phyloP scores from a whole-genome alignment of 345 rosid species.

The Brassica carinata region DNA sequence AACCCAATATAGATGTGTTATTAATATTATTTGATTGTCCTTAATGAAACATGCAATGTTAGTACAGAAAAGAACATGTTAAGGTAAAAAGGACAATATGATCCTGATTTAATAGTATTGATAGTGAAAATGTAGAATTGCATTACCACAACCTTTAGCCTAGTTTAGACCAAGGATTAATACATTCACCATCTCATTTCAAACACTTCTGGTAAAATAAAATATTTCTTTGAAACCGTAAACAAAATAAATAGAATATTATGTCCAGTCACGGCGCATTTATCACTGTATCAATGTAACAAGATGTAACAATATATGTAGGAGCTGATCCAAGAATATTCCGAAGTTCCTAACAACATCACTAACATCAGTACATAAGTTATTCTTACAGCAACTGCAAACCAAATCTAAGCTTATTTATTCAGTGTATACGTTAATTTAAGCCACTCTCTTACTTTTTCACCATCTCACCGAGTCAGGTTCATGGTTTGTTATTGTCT shows the following conservation, averaged over 20 bases:
- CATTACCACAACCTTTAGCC: neutral
- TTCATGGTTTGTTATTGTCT: neutral
- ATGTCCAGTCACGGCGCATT: neutral
- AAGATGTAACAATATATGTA: slow-evolving; percentile 8
- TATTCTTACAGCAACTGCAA: slow-evolving; percentile 12
- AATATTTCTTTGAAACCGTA: neutral
- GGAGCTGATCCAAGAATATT: slow-evolving; percentile 18
- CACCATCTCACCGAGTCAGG: too few relatives aligned
- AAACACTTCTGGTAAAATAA: neutral
- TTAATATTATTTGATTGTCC: too few relatives aligned
- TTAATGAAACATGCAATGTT: too few relatives aligned
- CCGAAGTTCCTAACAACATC: slow-evolving; percentile 26
- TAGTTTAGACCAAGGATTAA: neutral
- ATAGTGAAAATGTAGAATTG: neutral
- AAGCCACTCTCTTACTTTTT: slow-evolving; percentile 17
- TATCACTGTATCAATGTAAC: slow-evolving; percentile 2
- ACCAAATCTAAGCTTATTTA: slow-evolving; percentile 28
- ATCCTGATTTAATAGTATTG: too few relatives aligned
- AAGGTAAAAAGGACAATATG: too few relatives aligned
- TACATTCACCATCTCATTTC: neutral
- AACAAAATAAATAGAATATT: neutral
- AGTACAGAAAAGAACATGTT: too few relatives aligned
- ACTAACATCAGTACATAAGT: slow-evolving; percentile 27
- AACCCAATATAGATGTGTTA: too few relatives aligned
- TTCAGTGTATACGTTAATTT: slow-evolving; percentile 35